Percentiles rank a stretch among this genome's conserved stretches.
Evolutionary conservation across 2,329 filamentous ascomycete genomes (phyloP).

Genomic region (Alternaria sp.): DNA sequence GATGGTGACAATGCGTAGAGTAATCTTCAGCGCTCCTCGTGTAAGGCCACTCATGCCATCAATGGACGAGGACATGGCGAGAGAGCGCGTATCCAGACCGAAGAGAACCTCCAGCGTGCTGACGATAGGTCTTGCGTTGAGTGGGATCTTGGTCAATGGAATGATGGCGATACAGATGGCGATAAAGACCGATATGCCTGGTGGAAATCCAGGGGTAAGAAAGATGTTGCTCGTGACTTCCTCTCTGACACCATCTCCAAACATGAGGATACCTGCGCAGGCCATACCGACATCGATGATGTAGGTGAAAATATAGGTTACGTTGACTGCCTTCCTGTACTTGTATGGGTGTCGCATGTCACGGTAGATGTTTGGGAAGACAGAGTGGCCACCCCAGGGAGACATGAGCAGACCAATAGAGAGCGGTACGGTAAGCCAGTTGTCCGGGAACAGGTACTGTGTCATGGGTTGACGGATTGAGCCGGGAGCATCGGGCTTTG

Average conservation of each 20-base stretch:
- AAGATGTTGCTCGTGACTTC: conserved; percentile 94
- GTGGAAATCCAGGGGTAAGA: conserved; percentile 75
- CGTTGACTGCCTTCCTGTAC: conserved; percentile 76
- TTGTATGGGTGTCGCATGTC: conserved; percentile 86
- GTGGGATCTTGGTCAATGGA: conserved; percentile 91
- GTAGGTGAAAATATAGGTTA: conserved; percentile 88
- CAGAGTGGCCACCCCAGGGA: conserved; percentile 75
- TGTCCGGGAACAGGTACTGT: conserved; percentile 83
- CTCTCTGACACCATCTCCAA: conserved; percentile 85
- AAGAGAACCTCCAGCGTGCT: conserved; percentile 83
- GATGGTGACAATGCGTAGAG: conserved; percentile 72
- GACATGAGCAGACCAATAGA: conserved; percentile 91
- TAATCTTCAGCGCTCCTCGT: conserved; percentile 66
- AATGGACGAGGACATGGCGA: conserved; percentile 60
- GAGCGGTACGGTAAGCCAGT: conserved; percentile 87
- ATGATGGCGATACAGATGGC: conserved; percentile 91
- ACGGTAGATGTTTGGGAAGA: conserved; percentile 86
- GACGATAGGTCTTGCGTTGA: conserved; percentile 88
- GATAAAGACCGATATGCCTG: conserved; percentile 77
- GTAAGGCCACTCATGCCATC: conserved; percentile 65
- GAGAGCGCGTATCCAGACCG: conserved; percentile 70
- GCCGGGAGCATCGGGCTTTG: conserved; percentile 81
- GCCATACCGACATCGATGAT: conserved; percentile 83
- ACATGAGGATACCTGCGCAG: conserved; percentile 89
- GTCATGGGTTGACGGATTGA: conserved; percentile 82